Percentiles rank a stretch among this genome's conserved stretches.
Conservation (phyloP, 768 basidiomycete genomes). For the Lactarius tabidus region DNA sequence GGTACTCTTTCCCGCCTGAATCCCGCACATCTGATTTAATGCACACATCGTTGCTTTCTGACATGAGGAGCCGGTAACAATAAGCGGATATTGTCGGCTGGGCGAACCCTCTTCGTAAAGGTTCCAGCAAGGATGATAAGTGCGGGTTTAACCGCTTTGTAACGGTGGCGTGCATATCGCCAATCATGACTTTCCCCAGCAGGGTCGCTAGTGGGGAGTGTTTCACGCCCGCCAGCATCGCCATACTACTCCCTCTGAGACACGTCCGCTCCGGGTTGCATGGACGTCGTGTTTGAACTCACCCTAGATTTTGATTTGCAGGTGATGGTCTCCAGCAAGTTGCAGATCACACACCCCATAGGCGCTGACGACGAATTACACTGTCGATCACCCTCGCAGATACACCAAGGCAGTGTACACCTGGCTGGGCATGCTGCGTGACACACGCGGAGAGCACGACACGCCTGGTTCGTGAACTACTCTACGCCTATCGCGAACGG, state of each 20-base stretch:
- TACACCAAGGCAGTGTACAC: neutral
- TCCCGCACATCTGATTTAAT: neutral
- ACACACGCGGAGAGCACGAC: neutral
- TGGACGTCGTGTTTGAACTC: constrained; percentile 12
- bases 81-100: neutral
- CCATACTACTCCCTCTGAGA: neutral
- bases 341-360: neutral
- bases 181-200: constrained; percentile 5
- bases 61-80: constrained; percentile 7
- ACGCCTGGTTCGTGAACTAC: constrained; percentile 1
- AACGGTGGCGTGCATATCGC: constrained; percentile 7
- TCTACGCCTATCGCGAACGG: neutral
- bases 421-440: neutral
- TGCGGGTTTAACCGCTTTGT: constrained; percentile 2
- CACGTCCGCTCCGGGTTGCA: neutral
- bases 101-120: neutral
- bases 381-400: neutral
- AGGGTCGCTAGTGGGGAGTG: constrained; percentile 13
- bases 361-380: neutral
- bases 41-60: neutral
- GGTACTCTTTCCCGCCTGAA: neutral
- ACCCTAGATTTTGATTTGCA: constrained; percentile 6
- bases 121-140: neutral
- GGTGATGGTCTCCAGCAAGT: constrained; percentile 4
- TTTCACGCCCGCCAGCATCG: constrained; percentile 5